These are phyloP conservation scores for Fusarium staphyleae DNA, from an alignment of 2,329 filamentous ascomycete genomes.

Conservation along the genomic window DNA sequence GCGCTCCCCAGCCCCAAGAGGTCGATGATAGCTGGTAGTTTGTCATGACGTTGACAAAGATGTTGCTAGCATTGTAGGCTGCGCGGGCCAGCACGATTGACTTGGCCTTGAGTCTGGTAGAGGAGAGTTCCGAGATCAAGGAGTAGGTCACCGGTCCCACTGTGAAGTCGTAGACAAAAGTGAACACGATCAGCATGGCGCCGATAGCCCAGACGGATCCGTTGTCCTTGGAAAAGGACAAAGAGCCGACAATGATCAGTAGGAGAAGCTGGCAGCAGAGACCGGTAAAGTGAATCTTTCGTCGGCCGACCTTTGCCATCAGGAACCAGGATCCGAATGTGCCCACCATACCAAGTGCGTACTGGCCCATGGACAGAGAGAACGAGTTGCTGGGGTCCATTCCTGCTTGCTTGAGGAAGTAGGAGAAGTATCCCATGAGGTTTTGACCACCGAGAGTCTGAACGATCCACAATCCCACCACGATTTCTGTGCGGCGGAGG, in stretches of 20 bases:
- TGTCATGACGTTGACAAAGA: constrained; percentile 58
- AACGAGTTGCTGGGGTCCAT: constrained; percentile 54
- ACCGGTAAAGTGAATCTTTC: constrained; percentile 58
- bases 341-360: constrained; percentile 59
- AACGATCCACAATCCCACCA: constrained; percentile 57
- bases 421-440: constrained; percentile 58
- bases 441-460: constrained; percentile 57
- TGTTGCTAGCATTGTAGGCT: constrained; percentile 54
- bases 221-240: constrained; percentile 48
- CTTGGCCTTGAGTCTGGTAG: constrained; percentile 61
- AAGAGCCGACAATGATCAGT: constrained; percentile 50
- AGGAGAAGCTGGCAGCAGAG: constrained; percentile 50
- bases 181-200: constrained; percentile 58
- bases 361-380: constrained; percentile 56
- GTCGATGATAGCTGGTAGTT: constrained; percentile 57
- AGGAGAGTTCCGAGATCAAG: constrained; percentile 60
- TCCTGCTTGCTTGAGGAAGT: constrained; percentile 56
- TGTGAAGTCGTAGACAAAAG: constrained; percentile 61
- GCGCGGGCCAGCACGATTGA: constrained; percentile 60
- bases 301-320: constrained; percentile 57
- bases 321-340: constrained; percentile 60
- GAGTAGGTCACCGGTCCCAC: constrained; percentile 63
- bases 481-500: constrained; percentile 61
- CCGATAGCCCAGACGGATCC: constrained; percentile 53
- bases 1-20: constrained; percentile 58